Conservation (phyloP, 768 basidiomycete species). For the Galerina marginata region DNA sequence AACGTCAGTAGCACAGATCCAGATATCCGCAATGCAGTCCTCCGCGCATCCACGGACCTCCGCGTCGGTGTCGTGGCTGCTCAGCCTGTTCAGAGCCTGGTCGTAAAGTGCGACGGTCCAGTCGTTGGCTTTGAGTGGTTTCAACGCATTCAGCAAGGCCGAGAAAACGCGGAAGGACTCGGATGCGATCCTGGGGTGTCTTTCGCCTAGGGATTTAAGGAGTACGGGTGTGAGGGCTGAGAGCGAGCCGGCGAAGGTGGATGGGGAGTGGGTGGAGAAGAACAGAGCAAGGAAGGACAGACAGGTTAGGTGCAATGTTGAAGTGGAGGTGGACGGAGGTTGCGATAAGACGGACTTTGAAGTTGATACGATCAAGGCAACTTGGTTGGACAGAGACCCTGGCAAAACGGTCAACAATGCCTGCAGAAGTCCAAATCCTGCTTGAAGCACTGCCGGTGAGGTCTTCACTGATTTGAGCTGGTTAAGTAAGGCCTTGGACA, state of each 20-base stretch:
- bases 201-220: constrained; percentile 75
- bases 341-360: constrained; percentile 70
- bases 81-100: constrained; percentile 72
- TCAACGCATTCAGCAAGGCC: constrained; percentile 75
- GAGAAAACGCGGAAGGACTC: constrained; percentile 91
- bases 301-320: constrained; percentile 81
- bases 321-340: constrained; percentile 74
- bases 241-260: constrained; percentile 65
- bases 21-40: constrained; percentile 82
- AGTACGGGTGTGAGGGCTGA: constrained; percentile 74
- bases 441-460: constrained; percentile 75
- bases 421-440: constrained; percentile 82
- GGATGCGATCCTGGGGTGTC: constrained; percentile 87
- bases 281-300: constrained; percentile 87
- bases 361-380: constrained; percentile 64
- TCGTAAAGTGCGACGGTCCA: constrained; percentile 80
- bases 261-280: constrained; percentile 71
- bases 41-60: constrained; percentile 88
- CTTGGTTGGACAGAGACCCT: constrained; percentile 78
- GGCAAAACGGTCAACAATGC: constrained; percentile 80
- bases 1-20: constrained; percentile 84
- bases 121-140: constrained; percentile 65
- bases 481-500: constrained; percentile 82
- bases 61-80: constrained; percentile 85
- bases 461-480: constrained; percentile 88